Evolutionary conservation across 2,329 filamentous ascomycete species (phyloP), one percentile per base, ranked within the genome.

Genomic region (Paecilomyces niveus): DNA sequence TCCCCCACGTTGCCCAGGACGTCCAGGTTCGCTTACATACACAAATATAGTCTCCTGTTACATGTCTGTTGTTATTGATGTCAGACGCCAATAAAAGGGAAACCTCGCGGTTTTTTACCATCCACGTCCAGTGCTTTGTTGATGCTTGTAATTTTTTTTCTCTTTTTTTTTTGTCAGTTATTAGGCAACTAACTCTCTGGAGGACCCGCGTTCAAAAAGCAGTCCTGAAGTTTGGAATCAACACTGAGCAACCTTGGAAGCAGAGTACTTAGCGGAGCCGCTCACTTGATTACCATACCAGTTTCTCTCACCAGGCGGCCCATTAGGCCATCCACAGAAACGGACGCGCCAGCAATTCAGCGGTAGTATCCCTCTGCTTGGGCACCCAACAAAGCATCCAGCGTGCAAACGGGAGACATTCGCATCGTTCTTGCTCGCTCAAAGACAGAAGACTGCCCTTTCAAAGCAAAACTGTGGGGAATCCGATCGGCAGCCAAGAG

Each of bases 371-470:
- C 58, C 63, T 39, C 18, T 62, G 58, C 33, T 64, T 61, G 1
- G 62, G 60, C 53, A 50, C 45, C 63, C 62, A 68, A 8, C 54
- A 52, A 24, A 69, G 59, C 60, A 65, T 67, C 31, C 63, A 63
- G 9, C 63, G 63, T 35, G 65, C 58, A 35, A 65, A 67, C 1
- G 18, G 33, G 24, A 69, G 61, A 54, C 66, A 67, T 0, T 53
- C 18, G 2, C 32, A 15, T 57, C 63, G 57, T n/a, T 59, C 31
- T 54, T 53, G 10, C 45, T 53, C 60, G 54, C 57, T 24, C 21
- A 26, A 29, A 26, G 50, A 52, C 21, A 18, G 32, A 10, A 68
- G 31, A 54, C 59, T 62, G 1, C 10, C 59, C 57, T 69, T 61
- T 1, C n/a, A 65, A 31, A 18, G 58, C 58, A 13, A 39, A 15